phyloP scores from a whole-genome alignment of 2,329 filamentous ascomycete genomes.

The Aspergillus vadensis region DNA sequence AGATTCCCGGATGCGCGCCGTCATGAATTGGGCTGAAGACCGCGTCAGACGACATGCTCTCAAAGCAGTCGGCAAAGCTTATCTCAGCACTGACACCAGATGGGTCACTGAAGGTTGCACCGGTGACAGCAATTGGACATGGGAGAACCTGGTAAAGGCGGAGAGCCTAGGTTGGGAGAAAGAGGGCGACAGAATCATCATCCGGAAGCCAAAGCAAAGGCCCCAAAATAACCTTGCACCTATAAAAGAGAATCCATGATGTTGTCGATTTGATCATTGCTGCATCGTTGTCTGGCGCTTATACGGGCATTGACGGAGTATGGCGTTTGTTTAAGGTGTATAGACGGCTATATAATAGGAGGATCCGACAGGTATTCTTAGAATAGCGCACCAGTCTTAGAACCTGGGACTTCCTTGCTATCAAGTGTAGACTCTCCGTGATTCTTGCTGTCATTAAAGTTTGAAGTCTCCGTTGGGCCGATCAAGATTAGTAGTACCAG shows the following conservation, averaged over 20 bases:
- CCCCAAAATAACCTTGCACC: conserved; percentile 24
- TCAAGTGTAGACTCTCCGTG: not conserved
- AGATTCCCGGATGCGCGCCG: conserved; percentile 74
- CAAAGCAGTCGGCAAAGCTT: conserved; percentile 82
- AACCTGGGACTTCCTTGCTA: not conserved
- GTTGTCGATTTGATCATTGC: not conserved
- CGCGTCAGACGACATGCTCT: conserved; percentile 74
- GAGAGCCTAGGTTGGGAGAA: conserved; percentile 84
- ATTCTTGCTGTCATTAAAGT: conserved; percentile 50
- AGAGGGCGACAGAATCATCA: conserved; percentile 72
- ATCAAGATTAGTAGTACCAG: conserved; percentile 64
- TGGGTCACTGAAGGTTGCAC: conserved; percentile 60
- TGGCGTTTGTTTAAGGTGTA: conserved; percentile 18
- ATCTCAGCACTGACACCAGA: conserved; percentile 76
- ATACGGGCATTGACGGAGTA: conserved; percentile 22
- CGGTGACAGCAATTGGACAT: conserved; percentile 55
- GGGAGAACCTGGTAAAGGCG: conserved; percentile 67
- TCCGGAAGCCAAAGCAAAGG: conserved; percentile 57
- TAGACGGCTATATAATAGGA: not conserved
- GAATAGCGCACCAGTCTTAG: not conserved
- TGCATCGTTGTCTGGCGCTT: conserved; percentile 13
- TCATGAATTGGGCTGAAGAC: conserved; percentile 80
- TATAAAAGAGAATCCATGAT: conserved; percentile 19
- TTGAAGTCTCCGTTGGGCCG: conserved; percentile 75
- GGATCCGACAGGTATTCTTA: conserved; percentile 13